phyloP scores from a whole-genome alignment of 805 yeast genomes.

The Teunomyces stri region DNA sequence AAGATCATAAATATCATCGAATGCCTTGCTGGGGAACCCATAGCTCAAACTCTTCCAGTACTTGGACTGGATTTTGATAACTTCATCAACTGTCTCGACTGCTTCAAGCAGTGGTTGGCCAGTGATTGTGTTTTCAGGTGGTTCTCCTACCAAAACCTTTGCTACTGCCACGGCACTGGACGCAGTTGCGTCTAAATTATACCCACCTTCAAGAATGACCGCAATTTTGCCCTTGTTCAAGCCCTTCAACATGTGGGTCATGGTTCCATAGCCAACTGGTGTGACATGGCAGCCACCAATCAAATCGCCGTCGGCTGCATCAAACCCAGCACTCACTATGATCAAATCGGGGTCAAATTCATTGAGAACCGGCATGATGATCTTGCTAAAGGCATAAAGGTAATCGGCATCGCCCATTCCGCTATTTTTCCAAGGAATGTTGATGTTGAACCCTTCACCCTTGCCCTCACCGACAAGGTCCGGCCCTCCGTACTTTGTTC shows the following conservation, averaged over 20 bases:
- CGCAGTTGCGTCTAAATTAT: conserved; percentile 87
- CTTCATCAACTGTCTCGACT: conserved; percentile 76
- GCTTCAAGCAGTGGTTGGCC: conserved; percentile 73
- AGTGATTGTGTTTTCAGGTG: conserved; percentile 76
- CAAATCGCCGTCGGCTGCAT: conserved; percentile 97
- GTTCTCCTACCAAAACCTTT: conserved; percentile 88
- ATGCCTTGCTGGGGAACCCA: conserved; percentile 47
- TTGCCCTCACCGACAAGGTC: conserved; percentile 79
- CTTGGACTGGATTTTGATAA: conserved; percentile 71
- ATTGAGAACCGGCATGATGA: conserved; percentile 81
- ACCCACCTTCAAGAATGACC: conserved; percentile 95
- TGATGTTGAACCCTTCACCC: conserved; percentile 86
- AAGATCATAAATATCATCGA: conserved; percentile 41
- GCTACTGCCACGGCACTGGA: conserved; percentile 90
- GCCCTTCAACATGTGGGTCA: conserved; percentile 88
- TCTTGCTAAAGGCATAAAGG: conserved; percentile 81
- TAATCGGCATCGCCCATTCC: conserved; percentile 97
- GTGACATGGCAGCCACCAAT: conserved; percentile 96
- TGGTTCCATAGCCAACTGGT: conserved; percentile 93
- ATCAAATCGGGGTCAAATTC: conserved; percentile 94
- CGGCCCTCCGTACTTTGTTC: conserved; percentile 80
- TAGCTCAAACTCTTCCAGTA: conserved; percentile 86
- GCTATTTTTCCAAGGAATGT: conserved; percentile 89
- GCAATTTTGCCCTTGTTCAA: conserved; percentile 86
- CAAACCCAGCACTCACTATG: conserved; percentile 92